These are phyloP conservation scores for Tilletia horrida DNA, from an alignment of 1,284 basidiomycete genomes.

Conservation along the genomic window DNA sequence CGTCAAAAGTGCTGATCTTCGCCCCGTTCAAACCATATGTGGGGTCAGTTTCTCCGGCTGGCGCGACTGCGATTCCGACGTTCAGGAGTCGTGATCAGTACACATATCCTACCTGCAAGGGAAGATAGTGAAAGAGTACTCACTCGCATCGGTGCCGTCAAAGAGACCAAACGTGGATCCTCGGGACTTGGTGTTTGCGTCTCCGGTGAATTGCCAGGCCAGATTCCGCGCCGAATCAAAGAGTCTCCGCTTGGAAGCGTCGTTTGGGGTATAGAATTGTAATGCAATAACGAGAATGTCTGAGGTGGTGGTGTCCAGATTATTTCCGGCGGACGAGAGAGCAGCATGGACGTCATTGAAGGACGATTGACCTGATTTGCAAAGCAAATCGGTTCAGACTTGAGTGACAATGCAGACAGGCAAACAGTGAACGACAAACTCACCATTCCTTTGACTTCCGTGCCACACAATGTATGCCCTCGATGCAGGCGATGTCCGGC, in stretches of 20 bases:
- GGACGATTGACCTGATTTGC: background rate
- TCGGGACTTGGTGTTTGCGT: background rate
- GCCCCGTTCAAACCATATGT: background rate
- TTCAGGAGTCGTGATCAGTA: background rate
- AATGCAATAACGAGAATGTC: background rate
- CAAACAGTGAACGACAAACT: background rate
- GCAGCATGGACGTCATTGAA: slow-evolving; percentile 3
- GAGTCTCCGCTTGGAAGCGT: slow-evolving; percentile 7
- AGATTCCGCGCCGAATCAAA: slow-evolving; percentile 4
- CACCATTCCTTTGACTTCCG: slow-evolving; percentile 12
- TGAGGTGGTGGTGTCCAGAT: slow-evolving; percentile 1
- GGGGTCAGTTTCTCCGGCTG: background rate
- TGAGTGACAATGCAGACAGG: no score
- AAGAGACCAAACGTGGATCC: slow-evolving; percentile 5
- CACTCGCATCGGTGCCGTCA: slow-evolving; percentile 11
- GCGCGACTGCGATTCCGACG: background rate
- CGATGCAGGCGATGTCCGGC: background rate
- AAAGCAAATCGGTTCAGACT: no score
- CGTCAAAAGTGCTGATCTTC: background rate
- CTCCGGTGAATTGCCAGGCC: slow-evolving; percentile 5
- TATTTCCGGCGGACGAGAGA: background rate
- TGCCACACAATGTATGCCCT: slow-evolving; percentile 4
- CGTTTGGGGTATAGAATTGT: slow-evolving; percentile 9
- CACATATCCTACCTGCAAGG: background rate
- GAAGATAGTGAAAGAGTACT: background rate